Conservation (phyloP, 495 filamentous ascomycete genomes). For the Aspergillus nidulans region DNA sequence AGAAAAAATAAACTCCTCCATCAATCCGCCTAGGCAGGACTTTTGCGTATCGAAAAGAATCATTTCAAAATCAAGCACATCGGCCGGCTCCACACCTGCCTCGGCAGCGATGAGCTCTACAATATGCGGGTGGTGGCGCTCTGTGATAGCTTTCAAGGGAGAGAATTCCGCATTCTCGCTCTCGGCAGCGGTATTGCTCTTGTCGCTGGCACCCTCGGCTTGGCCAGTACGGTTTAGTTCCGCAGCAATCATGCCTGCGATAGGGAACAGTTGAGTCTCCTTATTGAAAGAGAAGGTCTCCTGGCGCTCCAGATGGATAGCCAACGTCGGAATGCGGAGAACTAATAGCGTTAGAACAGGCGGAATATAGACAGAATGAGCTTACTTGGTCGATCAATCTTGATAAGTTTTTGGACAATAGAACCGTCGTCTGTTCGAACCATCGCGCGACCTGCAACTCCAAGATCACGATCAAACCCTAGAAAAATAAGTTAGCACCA, state of each 20-base stretch:
- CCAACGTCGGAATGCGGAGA: slow-evolving; percentile 84
- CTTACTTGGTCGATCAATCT: slow-evolving; percentile 78
- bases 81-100: slow-evolving; percentile 58
- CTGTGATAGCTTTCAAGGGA: slow-evolving; percentile 68
- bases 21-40: slow-evolving; percentile 79
- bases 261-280: slow-evolving; percentile 91
- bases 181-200: slow-evolving; percentile 27
- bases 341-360: slow-evolving; percentile 37
- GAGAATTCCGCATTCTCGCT: slow-evolving; percentile 46
- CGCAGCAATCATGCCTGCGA: slow-evolving; percentile 78
- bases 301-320: slow-evolving; percentile 86
- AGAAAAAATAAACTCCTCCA: slow-evolving; percentile 92
- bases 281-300: slow-evolving; percentile 90
- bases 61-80: slow-evolving; percentile 91
- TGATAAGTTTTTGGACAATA: slow-evolving; percentile 80
- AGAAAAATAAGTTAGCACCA: slow-evolving; percentile 5
- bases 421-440: slow-evolving; percentile 68
- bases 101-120: slow-evolving; percentile 82
- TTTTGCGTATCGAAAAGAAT: slow-evolving; percentile 94
- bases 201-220: slow-evolving; percentile 30
- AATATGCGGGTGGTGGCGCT: slow-evolving; percentile 86
- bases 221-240: slow-evolving; percentile 74
- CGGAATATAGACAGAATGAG: neutral
- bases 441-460: slow-evolving; percentile 84
- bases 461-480: slow-evolving; percentile 95